A percentile compares a stretch with the other conserved stretches of the same genome.
These are phyloP conservation scores for Apiotrichum gamsii DNA, from an alignment of 1,284 basidiomycete genomes.

Conservation along the genomic window DNA sequence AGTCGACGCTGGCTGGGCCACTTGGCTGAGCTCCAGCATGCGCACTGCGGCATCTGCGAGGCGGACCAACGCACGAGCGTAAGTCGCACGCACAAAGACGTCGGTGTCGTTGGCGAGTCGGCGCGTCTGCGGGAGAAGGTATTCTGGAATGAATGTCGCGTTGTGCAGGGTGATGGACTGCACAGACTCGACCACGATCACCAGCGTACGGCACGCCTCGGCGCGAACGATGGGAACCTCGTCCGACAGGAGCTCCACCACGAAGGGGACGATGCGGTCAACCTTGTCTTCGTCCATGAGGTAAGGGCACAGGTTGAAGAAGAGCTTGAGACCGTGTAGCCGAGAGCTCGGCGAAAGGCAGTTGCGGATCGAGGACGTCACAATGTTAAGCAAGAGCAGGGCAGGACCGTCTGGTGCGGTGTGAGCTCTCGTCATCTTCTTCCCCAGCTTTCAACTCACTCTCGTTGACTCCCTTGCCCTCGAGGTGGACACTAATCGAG, in stretches of 20 bases:
- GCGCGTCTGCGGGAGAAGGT: constrained; percentile 84
- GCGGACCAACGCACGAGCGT: constrained; percentile 77
- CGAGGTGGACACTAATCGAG: constrained; percentile 36
- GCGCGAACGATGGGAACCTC: constrained; percentile 73
- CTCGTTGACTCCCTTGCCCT: constrained; percentile 22
- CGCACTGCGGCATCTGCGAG: constrained; percentile 70
- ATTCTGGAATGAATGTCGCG: constrained; percentile 78
- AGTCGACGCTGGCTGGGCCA: constrained; percentile 53
- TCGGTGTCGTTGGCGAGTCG: constrained; percentile 77
- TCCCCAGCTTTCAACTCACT: constrained; percentile 18
- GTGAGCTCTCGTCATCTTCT: neutral
- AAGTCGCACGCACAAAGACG: constrained; percentile 78
- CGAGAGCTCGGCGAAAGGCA: constrained; percentile 81
- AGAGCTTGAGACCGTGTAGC: constrained; percentile 75
- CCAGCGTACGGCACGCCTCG: constrained; percentile 69
- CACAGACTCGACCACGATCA: constrained; percentile 81
- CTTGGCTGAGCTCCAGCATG: constrained; percentile 83
- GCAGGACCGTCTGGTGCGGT: constrained; percentile 79
- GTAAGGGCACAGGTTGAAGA: constrained; percentile 73
- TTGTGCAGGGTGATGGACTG: constrained; percentile 86
- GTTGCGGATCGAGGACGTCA: constrained; percentile 86
- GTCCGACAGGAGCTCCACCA: constrained; percentile 82
- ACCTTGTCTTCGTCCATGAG: constrained; percentile 92
- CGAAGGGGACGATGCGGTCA: constrained; percentile 87
- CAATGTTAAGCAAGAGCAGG: constrained; percentile 69